phyloP scores from a whole-genome alignment of 345 rosid genomes.

The Draba incana region DNA sequence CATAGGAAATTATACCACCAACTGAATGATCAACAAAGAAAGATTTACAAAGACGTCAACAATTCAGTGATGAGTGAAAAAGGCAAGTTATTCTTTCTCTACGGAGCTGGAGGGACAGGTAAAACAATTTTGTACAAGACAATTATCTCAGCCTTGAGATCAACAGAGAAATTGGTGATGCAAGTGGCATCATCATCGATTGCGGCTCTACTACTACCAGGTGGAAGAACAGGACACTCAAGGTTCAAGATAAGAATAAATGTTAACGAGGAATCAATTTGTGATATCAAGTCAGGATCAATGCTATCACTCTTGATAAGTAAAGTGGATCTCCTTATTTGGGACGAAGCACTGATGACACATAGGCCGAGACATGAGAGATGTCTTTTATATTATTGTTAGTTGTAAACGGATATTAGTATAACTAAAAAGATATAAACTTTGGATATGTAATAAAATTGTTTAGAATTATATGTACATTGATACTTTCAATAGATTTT shows the following conservation, averaged over 20 bases:
- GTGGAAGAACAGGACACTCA: not conserved
- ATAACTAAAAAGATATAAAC: too few species aligned
- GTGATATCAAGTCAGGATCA: not conserved
- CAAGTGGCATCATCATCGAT: not conserved
- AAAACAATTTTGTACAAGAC: not conserved
- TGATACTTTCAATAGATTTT: too few species aligned
- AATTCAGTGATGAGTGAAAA: not conserved
- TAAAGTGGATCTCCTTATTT: not conserved
- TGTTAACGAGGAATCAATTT: not conserved
- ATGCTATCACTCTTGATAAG: not conserved
- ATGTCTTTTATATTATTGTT: not conserved
- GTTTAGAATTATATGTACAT: too few species aligned
- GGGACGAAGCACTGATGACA: not conserved
- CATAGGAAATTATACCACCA: not conserved
- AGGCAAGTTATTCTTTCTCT: not conserved
- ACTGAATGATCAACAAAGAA: not conserved
- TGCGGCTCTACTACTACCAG: not conserved
- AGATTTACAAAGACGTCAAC: not conserved
- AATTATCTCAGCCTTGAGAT: not conserved
- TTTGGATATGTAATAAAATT: too few species aligned
- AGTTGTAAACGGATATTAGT: too few species aligned
- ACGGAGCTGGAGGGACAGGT: not conserved
- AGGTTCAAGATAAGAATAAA: not conserved
- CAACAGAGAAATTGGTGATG: not conserved
- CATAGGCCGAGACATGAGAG: not conserved